Percentiles rank a stretch among this genome's conserved stretches.
Conservation (phyloP, 129 eudicot genomes). For the Erigeron canadensis region DNA sequence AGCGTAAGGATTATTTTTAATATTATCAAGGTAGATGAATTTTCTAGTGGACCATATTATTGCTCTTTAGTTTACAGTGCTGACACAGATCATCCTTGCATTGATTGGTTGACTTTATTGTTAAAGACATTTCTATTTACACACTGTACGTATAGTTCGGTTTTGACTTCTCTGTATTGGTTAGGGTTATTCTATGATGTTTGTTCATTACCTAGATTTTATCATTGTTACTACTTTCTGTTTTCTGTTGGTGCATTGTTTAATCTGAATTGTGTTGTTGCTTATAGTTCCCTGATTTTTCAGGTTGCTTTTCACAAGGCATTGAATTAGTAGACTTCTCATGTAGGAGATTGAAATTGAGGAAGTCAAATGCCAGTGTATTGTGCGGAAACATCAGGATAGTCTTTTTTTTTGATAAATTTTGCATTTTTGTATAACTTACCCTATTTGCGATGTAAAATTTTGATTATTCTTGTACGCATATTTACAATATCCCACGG, state of each 20-base stretch:
- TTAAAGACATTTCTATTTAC: neutral
- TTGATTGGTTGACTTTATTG: neutral
- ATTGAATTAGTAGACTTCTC: constrained; percentile 37
- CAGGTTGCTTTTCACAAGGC: constrained; percentile 87
- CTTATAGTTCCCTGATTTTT: constrained; percentile 15
- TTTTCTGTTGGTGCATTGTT: neutral
- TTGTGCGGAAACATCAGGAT: neutral
- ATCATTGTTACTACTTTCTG: neutral
- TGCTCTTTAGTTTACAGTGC: neutral
- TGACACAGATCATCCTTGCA: neutral
- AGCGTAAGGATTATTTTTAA: neutral
- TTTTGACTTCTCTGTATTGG: neutral
- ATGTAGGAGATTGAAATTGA: neutral
- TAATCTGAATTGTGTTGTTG: neutral
- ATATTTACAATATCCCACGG: neutral
- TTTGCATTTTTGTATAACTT: constrained; percentile 5
- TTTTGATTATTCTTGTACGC: neutral
- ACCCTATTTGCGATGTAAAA: neutral
- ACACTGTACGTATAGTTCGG: neutral
- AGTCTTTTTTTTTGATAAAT: neutral
- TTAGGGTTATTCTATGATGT: neutral
- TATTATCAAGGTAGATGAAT: neutral
- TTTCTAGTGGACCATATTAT: neutral
- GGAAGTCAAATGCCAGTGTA: neutral
- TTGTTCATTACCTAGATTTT: neutral